Evolutionary conservation across 805 yeast species (phyloP).

Genomic region (Metschnikowia aberdeeniae): DNA sequence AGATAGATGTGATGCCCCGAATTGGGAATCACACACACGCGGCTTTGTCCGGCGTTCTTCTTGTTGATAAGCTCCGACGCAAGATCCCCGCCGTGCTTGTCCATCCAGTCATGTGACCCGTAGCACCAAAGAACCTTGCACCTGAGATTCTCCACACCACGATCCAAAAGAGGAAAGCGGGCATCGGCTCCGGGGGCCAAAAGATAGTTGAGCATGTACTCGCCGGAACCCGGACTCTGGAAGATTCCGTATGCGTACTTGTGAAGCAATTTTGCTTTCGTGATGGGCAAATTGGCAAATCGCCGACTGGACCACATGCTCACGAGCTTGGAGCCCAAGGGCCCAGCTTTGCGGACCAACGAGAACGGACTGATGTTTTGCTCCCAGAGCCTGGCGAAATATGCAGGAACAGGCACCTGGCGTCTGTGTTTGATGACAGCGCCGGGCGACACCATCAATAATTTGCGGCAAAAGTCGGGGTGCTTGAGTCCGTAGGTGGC

Average conservation of each 20-base stretch:
- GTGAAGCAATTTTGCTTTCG: slow-evolving; percentile 57
- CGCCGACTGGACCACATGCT: slow-evolving; percentile 88
- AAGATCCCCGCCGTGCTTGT: slow-evolving; percentile 43
- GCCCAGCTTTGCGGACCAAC: slow-evolving; percentile 71
- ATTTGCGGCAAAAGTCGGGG: slow-evolving; percentile 59
- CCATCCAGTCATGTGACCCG: slow-evolving; percentile 74
- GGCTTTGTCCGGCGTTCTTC: slow-evolving; percentile 17
- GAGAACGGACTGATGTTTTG: slow-evolving; percentile 81
- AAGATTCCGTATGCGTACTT: slow-evolving; percentile 79
- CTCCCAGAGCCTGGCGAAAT: slow-evolving; percentile 84
- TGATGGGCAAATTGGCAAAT: slow-evolving; percentile 53
- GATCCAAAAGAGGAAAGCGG: slow-evolving; percentile 58
- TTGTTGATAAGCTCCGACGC: slow-evolving; percentile 33
- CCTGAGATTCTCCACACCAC: slow-evolving; percentile 47
- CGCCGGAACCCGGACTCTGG: slow-evolving; percentile 87
- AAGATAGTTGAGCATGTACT: slow-evolving; percentile 79
- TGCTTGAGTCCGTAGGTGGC: slow-evolving; percentile 57
- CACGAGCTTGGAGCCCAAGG: slow-evolving; percentile 77
- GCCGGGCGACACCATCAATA: slow-evolving; percentile 87
- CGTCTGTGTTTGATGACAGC: slow-evolving; percentile 58
- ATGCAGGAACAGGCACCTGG: slow-evolving; percentile 55
- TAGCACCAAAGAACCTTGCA: slow-evolving; percentile 79
- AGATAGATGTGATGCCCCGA: slow-evolving; percentile 80
- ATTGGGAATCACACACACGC: slow-evolving; percentile 43
- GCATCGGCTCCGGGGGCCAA: slow-evolving; percentile 92